These are phyloP conservation scores for Eucalyptus regnans DNA, from an alignment of 345 rosid species.

Conservation along the genomic window DNA sequence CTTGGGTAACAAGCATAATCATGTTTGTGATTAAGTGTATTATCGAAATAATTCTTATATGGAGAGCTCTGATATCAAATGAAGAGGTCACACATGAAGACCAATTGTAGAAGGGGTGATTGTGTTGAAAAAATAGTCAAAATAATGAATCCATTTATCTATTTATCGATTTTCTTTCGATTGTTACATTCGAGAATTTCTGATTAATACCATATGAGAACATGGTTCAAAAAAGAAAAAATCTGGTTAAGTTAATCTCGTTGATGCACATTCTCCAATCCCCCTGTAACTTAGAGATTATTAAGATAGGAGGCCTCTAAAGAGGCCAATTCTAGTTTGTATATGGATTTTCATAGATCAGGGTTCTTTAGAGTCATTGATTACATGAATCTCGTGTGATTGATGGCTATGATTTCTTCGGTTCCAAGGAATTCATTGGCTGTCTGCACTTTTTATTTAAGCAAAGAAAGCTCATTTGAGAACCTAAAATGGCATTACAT, in stretches of 20 bases:
- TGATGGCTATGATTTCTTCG: background rate
- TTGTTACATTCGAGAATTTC: background rate
- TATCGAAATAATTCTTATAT: fast-evolving
- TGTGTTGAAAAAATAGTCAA: background rate
- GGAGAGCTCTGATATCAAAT: background rate
- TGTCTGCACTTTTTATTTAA: background rate
- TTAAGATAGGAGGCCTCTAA: background rate
- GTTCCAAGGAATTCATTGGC: background rate
- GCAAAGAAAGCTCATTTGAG: background rate
- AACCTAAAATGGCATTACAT: background rate
- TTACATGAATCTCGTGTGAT: background rate
- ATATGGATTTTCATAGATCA: no score
- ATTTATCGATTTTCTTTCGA: background rate
- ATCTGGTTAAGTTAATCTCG: background rate
- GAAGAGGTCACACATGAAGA: background rate
- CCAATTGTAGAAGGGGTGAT: background rate
- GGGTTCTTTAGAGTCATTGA: background rate
- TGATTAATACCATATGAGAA: background rate
- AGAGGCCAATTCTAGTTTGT: background rate
- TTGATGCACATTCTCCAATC: background rate
- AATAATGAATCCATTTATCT: background rate
- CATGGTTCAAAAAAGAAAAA: background rate
- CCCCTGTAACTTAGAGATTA: background rate
- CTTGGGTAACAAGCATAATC: background rate
- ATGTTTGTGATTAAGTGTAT: background rate